A percentile compares a stretch with the other conserved stretches of the same genome.
Evolutionary conservation across 2,329 filamentous ascomycete genomes (phyloP).

Genomic region (Ceratocystis cubensis): DNA sequence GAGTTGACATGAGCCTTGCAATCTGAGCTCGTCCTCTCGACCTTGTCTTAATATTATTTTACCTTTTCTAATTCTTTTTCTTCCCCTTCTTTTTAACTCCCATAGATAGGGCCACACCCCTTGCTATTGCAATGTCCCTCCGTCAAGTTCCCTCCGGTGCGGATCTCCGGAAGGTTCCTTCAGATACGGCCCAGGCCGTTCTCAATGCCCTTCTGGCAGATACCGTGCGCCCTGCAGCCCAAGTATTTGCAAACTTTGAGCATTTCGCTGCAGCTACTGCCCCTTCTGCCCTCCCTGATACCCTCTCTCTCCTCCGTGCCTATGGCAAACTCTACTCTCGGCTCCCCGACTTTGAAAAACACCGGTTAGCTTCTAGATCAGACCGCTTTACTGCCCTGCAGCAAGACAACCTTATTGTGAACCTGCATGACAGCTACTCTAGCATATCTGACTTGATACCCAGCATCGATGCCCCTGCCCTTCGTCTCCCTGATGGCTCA

Average conservation of each 20-base stretch:
- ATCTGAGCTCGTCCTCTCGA: background rate
- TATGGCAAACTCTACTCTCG: constrained; percentile 12
- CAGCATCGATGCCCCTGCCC: constrained; percentile 25
- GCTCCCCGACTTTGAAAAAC: constrained; percentile 13
- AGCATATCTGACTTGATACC: constrained; percentile 32
- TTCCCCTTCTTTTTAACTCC: background rate
- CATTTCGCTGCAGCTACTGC: background rate
- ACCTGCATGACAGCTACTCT: constrained; percentile 28
- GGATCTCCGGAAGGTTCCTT: constrained; percentile 1
- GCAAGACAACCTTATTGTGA: constrained; percentile 22
- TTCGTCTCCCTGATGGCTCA: constrained; percentile 25
- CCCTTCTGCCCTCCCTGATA: constrained; percentile 8
- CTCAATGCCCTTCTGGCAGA: background rate
- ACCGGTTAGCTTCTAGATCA: constrained; percentile 1
- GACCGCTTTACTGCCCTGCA: background rate
- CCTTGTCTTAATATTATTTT: background rate
- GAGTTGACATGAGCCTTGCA: background rate
- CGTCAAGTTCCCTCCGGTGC: background rate
- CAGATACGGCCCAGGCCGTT: background rate
- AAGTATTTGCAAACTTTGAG: constrained; percentile 1
- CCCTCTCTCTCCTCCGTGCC: constrained; percentile 15
- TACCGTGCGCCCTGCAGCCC: background rate
- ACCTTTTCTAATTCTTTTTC: background rate
- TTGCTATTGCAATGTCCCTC: background rate
- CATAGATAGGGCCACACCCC: background rate